Conservation (phyloP, 176 grass and related monocot genomes). For the Eremochloa ophiuroides region DNA sequence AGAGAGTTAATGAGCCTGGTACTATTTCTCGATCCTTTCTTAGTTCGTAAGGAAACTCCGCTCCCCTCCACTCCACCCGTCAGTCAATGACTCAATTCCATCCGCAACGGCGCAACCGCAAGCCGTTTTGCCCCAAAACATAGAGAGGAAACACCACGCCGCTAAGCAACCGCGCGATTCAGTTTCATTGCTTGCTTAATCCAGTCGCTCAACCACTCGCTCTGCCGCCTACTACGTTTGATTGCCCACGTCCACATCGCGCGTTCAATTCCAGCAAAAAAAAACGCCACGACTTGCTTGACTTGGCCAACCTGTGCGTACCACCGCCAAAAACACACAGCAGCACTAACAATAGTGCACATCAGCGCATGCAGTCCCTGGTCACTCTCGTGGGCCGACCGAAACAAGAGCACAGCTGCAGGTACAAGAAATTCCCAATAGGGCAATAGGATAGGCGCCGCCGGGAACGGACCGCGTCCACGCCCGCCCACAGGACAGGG, state of each 20-base stretch:
- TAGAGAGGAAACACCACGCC: neutral
- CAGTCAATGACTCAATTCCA: too few relatives aligned
- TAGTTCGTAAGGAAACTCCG: constrained; percentile 5
- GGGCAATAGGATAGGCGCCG: neutral
- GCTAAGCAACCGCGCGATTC: neutral
- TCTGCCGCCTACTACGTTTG: neutral
- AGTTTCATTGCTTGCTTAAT: neutral
- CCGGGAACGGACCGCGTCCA: constrained; percentile 11
- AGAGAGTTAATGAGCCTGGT: too few relatives aligned
- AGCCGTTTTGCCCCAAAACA: neutral
- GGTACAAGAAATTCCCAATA: neutral
- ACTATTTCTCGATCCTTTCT: neutral
- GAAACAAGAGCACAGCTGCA: neutral
- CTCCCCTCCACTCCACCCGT: too few relatives aligned
- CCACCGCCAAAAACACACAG: neutral
- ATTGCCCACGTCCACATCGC: neutral
- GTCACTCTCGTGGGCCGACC: neutral
- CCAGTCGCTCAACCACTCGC: neutral
- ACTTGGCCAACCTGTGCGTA: constrained; percentile 11
- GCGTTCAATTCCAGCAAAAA: neutral
- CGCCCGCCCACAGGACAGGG: neutral
- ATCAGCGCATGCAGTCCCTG: too few relatives aligned
- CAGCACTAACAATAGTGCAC: too few relatives aligned
- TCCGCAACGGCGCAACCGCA: neutral
- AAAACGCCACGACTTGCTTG: constrained; percentile 2